phyloP scores from a whole-genome alignment of 1,139 yeast species.

The Suhomyces chickasaworum region DNA sequence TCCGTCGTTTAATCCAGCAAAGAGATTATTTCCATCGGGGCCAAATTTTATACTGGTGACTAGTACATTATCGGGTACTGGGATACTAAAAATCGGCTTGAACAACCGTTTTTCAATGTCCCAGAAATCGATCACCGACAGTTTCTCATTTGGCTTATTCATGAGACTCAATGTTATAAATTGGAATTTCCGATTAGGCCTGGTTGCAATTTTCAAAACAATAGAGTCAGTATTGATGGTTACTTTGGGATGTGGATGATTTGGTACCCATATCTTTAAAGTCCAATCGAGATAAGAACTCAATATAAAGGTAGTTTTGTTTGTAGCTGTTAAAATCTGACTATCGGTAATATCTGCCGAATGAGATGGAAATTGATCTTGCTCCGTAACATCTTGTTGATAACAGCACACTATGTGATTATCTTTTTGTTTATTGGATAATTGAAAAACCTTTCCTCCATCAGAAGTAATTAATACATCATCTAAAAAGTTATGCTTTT shows the following conservation, averaged over 20 bases:
- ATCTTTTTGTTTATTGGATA: conserved; percentile 30
- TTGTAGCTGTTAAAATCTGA: conserved; percentile 2
- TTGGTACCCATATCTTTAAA: conserved; percentile 28
- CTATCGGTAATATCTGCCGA: conserved; percentile 14
- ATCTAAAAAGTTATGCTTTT: conserved; percentile 26
- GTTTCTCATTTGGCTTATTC: conserved; percentile 20
- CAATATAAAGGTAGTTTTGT: conserved; percentile 18
- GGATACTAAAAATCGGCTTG: conserved; percentile 36
- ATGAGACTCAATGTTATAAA: conserved; percentile 52
- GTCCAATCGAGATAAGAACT: conserved; percentile 36
- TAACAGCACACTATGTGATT: conserved; percentile 32
- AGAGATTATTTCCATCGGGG: conserved; percentile 24
- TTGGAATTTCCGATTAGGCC: conserved; percentile 45
- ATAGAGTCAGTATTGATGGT: conserved; percentile 40
- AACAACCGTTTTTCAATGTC: conserved; percentile 45
- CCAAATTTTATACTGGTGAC: conserved; percentile 27
- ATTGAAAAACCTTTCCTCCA: conserved; percentile 49
- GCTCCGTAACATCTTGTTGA: neutral
- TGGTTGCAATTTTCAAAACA: conserved; percentile 44
- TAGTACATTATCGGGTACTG: conserved; percentile 14
- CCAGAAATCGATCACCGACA: conserved; percentile 54
- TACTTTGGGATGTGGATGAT: conserved; percentile 20
- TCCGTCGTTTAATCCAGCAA: conserved; percentile 33
- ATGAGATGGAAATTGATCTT: conserved; percentile 11
- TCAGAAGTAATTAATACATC: conserved; percentile 48